Conservation (phyloP, 768 basidiomycete genomes). For the Xerocomus spinulosus region DNA sequence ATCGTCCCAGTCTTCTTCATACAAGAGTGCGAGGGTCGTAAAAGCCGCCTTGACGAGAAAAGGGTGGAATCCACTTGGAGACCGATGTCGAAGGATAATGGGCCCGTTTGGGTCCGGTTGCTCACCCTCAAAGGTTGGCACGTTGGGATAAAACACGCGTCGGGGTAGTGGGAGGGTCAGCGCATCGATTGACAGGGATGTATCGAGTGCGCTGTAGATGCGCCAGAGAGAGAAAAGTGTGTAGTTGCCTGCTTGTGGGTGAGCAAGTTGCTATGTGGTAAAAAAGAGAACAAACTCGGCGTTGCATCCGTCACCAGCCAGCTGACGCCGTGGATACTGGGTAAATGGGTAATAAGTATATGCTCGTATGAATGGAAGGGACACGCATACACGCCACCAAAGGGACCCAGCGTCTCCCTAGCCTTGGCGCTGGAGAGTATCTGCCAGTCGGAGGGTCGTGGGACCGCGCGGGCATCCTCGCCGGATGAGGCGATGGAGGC, state of each 20-base stretch:
- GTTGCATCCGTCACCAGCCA: slow-evolving; percentile 57
- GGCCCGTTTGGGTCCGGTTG: slow-evolving; percentile 29
- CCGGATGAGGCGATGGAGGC: slow-evolving; percentile 44
- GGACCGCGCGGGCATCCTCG: slow-evolving; percentile 34
- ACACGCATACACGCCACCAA: slow-evolving; percentile 49
- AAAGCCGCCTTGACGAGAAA: slow-evolving; percentile 70
- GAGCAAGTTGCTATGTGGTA: neutral
- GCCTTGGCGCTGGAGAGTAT: slow-evolving; percentile 52
- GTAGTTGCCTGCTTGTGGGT: slow-evolving; percentile 45
- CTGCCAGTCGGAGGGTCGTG: slow-evolving; percentile 53
- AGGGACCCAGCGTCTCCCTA: slow-evolving; percentile 41
- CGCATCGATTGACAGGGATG: slow-evolving; percentile 39
- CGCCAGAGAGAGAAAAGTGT: slow-evolving; percentile 77
- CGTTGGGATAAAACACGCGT: slow-evolving; percentile 71
- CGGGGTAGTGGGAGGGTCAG: slow-evolving; percentile 60
- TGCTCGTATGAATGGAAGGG: neutral
- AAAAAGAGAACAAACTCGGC: slow-evolving; percentile 40
- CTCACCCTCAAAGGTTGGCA: slow-evolving; percentile 52
- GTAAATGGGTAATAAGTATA: neutral
- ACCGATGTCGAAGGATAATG: slow-evolving; percentile 37
- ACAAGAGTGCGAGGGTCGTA: slow-evolving; percentile 63
- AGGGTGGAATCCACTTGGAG: slow-evolving; percentile 66
- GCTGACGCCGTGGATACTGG: slow-evolving; percentile 62
- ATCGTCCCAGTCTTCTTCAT: slow-evolving; percentile 74
- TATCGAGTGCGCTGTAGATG: slow-evolving; percentile 62